Conservation (phyloP, 805 yeast genomes). For the Millerozyma acaciae region DNA sequence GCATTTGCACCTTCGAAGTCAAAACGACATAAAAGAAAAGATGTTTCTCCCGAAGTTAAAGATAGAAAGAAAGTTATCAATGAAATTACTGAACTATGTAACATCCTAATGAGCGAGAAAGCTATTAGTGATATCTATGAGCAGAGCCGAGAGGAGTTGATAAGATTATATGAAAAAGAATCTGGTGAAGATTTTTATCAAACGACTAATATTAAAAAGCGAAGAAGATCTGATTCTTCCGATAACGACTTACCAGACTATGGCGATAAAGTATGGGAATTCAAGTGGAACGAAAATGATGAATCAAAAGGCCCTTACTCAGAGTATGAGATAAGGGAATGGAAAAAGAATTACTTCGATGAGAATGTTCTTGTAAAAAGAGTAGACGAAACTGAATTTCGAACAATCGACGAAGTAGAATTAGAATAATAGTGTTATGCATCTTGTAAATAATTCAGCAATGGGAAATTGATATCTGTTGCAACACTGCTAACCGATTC, state of each 20-base stretch:
- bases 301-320: constrained; percentile 49
- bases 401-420: constrained; percentile 19
- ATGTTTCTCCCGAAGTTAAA: constrained; percentile 15
- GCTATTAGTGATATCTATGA: constrained; percentile 48
- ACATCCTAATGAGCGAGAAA: constrained; percentile 37
- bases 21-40: constrained; percentile 12
- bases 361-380: constrained; percentile 42
- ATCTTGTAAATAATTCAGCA: constrained; percentile 52
- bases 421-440: constrained; percentile 3
- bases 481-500: constrained; percentile 58
- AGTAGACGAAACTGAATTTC: constrained; percentile 20
- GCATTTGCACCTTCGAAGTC: constrained; percentile 28
- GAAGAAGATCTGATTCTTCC: constrained; percentile 13
- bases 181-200: constrained; percentile 20
- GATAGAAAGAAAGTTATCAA: constrained; percentile 21
- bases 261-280: constrained; percentile 36
- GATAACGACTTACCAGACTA: constrained; percentile 18
- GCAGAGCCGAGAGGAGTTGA: constrained; percentile 51
- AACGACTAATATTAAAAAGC: constrained; percentile 15
- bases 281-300: constrained; percentile 34
- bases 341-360: constrained; percentile 50
- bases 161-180: constrained; percentile 25
- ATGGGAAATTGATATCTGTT: constrained; percentile 58
- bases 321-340: constrained; percentile 50
- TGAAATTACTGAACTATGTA: constrained; percentile 47